Percentiles rank a stretch among this genome's conserved stretches.
Evolutionary conservation across 1,284 basidiomycete species (phyloP).

Genomic region (Exsudoporus floridanus): DNA sequence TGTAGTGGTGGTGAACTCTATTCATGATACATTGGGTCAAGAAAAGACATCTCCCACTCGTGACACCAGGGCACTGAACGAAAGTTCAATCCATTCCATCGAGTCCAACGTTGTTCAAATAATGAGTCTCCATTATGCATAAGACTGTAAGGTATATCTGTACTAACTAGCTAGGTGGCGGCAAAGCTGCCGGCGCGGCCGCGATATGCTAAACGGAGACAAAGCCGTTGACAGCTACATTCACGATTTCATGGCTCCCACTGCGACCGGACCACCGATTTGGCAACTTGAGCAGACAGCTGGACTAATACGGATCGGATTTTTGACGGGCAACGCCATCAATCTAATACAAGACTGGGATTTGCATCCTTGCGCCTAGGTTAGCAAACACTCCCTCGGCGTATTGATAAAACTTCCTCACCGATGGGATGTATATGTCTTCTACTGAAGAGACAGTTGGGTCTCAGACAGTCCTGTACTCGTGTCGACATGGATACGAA

Average conservation of each 20-base stretch:
- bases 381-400: conserved; percentile 14
- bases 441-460: conserved; percentile 69
- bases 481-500: conserved; percentile 73
- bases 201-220: conserved; percentile 1
- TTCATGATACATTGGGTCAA: not conserved
- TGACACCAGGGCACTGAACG: not conserved
- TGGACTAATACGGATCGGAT: conserved; percentile 71
- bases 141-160: conserved; percentile 25
- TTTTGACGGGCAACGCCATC: conserved; percentile 69
- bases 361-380: conserved; percentile 51
- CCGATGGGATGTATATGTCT: conserved; percentile 59
- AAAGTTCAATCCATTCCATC: not conserved
- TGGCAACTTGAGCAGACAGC: conserved; percentile 56
- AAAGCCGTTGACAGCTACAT: not conserved
- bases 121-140: conserved; percentile 23
- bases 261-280: conserved; percentile 16
- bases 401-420: conserved; percentile 33
- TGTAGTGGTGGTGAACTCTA: not conserved
- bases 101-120: not conserved
- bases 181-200: conserved; percentile 26
- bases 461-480: conserved; percentile 61
- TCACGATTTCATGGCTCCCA: conserved; percentile 26
- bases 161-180: conserved; percentile 11
- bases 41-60: not conserved
- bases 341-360: conserved; percentile 57